Evolutionary conservation across 495 filamentous ascomycete species (phyloP), one percentile per base, ranked within the genome.

Genomic region (Aspergillus cavernicola): DNA sequence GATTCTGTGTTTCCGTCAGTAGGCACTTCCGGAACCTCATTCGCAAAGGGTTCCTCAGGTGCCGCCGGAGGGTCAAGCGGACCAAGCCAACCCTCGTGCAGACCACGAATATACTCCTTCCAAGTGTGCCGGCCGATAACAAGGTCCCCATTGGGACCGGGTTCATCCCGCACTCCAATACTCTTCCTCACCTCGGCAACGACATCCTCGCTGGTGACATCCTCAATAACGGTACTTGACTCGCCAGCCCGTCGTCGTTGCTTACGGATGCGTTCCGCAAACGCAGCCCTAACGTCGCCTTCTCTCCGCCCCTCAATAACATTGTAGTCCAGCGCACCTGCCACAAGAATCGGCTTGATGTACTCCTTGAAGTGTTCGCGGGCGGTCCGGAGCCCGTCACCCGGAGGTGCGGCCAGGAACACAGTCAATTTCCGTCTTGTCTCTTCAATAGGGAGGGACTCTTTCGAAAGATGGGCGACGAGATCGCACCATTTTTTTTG

Each of bases 11-110:
- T 57, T 29, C 66, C 66, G 12, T 54, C 62, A 19, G 73, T 70
- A 44, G 39, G 20, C 23, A 28, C 23, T 5, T 29, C 68, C 18
- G 63, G 55, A 8, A 61, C 52, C 11, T 63, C 57, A 35, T n/a
- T 32, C 10, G 19, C 31, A 26, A 6, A 63, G 58, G 23, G 63
- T 50, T 28, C 52, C 41, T 59, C 61, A 40, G 32, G 38, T n/a
- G 50, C 42, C 38, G 60, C 29, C 11, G 78, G 79, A 41, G 72
- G 64, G 60, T 84, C 79, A 20, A 96, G 71, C 1, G 93, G 91
- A 1, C 93, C 93, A 15, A 99, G 73, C 93, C 95, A 97, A 46
- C 93, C 93, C 63, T 99, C 93, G 56, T 99, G 93, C 52, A 97
- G 59, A 22, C 93, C 93, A 22, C 90, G 81, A 9, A 97, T 71